Evolutionary conservation across 2,329 filamentous ascomycete genomes (phyloP).

Genomic region (Cryoendolithus antarcticus): DNA sequence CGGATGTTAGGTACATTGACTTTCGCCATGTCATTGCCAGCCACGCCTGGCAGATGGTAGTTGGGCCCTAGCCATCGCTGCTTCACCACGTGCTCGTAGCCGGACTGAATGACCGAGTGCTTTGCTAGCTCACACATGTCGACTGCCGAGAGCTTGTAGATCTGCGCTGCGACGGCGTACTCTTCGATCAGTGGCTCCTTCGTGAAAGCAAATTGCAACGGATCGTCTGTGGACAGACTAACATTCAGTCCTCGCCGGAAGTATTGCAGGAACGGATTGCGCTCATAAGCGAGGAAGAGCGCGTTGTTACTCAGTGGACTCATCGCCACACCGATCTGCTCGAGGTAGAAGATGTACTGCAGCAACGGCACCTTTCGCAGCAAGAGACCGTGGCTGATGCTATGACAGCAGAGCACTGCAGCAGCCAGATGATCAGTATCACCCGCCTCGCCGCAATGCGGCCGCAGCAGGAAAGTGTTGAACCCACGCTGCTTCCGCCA

Average conservation of each 20-base stretch:
- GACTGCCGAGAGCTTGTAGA: conserved; percentile 91
- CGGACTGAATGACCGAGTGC: conserved; percentile 88
- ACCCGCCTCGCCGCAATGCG: conserved; percentile 92
- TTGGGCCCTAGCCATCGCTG: conserved; percentile 78
- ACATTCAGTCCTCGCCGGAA: conserved; percentile 93
- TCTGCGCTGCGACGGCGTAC: conserved; percentile 94
- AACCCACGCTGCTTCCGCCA: conserved; percentile 87
- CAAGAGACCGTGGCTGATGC: conserved; percentile 87
- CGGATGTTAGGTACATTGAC: conserved; percentile 92
- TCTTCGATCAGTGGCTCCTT: conserved; percentile 97
- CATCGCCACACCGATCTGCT: conserved; percentile 98
- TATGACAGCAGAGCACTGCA: conserved; percentile 83
- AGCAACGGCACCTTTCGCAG: conserved; percentile 87
- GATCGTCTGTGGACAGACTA: conserved; percentile 90
- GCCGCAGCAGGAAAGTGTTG: conserved; percentile 86
- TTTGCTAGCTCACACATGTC: conserved; percentile 98
- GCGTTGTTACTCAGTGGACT: conserved; percentile 98
- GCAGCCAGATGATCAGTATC: conserved; percentile 93
- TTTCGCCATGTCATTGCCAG: conserved; percentile 86
- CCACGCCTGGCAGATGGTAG: conserved; percentile 64
- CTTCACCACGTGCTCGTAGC: conserved; percentile 82
- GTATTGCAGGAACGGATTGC: conserved; percentile 91
- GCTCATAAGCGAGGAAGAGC: conserved; percentile 87
- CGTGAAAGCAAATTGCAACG: conserved; percentile 93
- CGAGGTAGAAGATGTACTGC: conserved; percentile 95